A percentile compares a stretch with the other conserved stretches of the same genome.
These are phyloP conservation scores for Graphium sp. DNA, from an alignment of 2,329 filamentous ascomycete species.

Conservation along the genomic window DNA sequence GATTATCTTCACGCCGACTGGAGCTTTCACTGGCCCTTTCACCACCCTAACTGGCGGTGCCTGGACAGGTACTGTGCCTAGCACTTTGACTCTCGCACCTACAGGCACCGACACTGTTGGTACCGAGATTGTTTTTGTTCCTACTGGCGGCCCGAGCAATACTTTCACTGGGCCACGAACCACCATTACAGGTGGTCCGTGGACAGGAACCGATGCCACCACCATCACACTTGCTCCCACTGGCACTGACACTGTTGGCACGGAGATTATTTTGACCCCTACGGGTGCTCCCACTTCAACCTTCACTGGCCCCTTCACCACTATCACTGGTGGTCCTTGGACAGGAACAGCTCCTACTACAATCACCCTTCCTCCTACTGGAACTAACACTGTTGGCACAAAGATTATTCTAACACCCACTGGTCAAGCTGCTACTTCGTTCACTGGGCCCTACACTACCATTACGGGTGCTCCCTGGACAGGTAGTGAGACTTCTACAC, in stretches of 20 bases:
- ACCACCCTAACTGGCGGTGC: slow-evolving; percentile 4
- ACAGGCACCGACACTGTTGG: slow-evolving; percentile 1
- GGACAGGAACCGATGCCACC: neutral
- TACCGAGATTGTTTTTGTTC: slow-evolving; percentile 5
- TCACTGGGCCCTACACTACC: slow-evolving; percentile 8
- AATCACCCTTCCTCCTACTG: slow-evolving; percentile 3
- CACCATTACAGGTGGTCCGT: slow-evolving; percentile 3
- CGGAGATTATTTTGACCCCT: slow-evolving; percentile 5
- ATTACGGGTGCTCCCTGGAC: slow-evolving; percentile 7
- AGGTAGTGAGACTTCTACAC: slow-evolving; percentile 5
- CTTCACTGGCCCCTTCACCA: slow-evolving; percentile 4
- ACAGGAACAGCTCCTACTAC: no score
- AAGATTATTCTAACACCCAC: slow-evolving; percentile 7
- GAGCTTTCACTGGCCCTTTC: slow-evolving; percentile 3
- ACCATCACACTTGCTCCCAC: slow-evolving; percentile 3
- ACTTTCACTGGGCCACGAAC: slow-evolving; percentile 3
- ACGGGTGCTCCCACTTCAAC: neutral
- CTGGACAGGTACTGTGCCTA: slow-evolving; percentile 1
- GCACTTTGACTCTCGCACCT: slow-evolving; percentile 2
- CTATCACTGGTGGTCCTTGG: slow-evolving; percentile 1
- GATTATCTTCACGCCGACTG: slow-evolving; percentile 1
- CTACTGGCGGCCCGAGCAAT: no score
- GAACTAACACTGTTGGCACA: slow-evolving; percentile 4
- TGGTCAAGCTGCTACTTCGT: neutral
- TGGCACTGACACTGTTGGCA: slow-evolving; percentile 1